Evolutionary conservation across 2,329 filamentous ascomycete genomes (phyloP), one percentile per base, ranked within the genome.

Genomic region (Reticulascus tulasneorum): DNA sequence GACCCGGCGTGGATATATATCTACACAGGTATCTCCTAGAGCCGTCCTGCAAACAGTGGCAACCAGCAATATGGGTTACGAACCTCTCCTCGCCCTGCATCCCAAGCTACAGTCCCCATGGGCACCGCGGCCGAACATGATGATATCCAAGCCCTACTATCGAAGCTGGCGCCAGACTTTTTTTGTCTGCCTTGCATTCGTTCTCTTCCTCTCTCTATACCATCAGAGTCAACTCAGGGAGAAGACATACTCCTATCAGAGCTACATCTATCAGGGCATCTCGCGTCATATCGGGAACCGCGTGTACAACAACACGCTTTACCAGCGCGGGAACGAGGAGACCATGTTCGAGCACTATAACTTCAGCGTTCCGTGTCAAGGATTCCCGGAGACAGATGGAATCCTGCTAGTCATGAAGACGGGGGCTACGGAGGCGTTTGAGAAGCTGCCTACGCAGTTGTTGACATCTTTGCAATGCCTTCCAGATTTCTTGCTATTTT

Each of bases 371-470:
- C 52, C 56, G 2, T 73, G 69, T 47, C 52, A 56, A 27, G 54
- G 54, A 39, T 66, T 72, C 33, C 66, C 67, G 9, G 10, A 30
- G 15, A 63, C 62, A 23, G 56, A 66, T 20, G 62, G 64, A 40
- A 59, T 73, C 28, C 59, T 70, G 21, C 55, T 79, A 19, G 63
- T 79, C 37, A 69, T 80, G 59, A 79, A 79, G 57, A 79, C 76
- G 2, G 75, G 75, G 29, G 72, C 74, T 4, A 75, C 72, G 27
- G 74, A 78, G 49, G 60, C 69, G 10, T 73, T 64, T 47, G 64
- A 72, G 18, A 71, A 71, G 44, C 53, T 80, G 5, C 73, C 75
- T 7, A 71, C 69, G 3, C 75, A 79, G 40, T 59, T 79, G 16
- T 57, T 76, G 38, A 77, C 75, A 3, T 67, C 67, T 9, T 53